Conservation (phyloP, 2,329 filamentous ascomycete genomes). For the Zelopaecilomyces penicillatus region DNA sequence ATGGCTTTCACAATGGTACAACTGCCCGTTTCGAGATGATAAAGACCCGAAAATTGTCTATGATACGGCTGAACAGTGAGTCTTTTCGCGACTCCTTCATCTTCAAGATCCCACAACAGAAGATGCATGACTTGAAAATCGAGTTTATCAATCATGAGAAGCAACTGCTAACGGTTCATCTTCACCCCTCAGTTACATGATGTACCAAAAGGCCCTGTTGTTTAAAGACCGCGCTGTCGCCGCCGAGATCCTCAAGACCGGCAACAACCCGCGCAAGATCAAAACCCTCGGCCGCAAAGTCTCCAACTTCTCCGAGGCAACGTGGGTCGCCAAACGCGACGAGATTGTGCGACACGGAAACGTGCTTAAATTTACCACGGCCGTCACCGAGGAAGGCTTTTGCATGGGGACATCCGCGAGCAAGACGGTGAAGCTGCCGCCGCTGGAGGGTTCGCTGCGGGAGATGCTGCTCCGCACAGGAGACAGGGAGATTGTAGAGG, state of each 20-base stretch:
- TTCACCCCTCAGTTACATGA: slow-evolving; percentile 38
- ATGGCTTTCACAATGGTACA: slow-evolving; percentile 57
- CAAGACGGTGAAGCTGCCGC: slow-evolving; percentile 6
- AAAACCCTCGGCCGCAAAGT: slow-evolving; percentile 49
- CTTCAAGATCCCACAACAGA: neutral
- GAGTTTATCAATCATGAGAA: too few relatives aligned
- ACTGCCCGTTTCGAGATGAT: slow-evolving; percentile 37
- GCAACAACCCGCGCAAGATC: slow-evolving; percentile 34
- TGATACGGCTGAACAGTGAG: slow-evolving; percentile 44
- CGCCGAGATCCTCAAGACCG: slow-evolving; percentile 38
- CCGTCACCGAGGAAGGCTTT: slow-evolving; percentile 23
- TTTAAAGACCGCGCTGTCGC: slow-evolving; percentile 38
- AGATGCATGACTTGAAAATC: too few relatives aligned
- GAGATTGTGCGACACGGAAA: slow-evolving; percentile 50
- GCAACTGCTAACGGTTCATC: neutral
- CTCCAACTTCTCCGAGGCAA: slow-evolving; percentile 37
- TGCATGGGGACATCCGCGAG: slow-evolving; percentile 13
- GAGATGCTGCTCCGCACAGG: slow-evolving; percentile 48
- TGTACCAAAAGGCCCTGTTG: slow-evolving; percentile 44
- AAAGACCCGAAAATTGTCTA: slow-evolving; percentile 29
- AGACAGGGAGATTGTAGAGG: slow-evolving; percentile 53
- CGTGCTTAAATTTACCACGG: slow-evolving; percentile 48
- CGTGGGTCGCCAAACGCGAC: slow-evolving; percentile 44
- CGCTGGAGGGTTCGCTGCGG: slow-evolving; percentile 32
- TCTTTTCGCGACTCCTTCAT: neutral